Evolutionary conservation across 768 basidiomycete species (phyloP).

Genomic region (Phaeolepiota aurea): DNA sequence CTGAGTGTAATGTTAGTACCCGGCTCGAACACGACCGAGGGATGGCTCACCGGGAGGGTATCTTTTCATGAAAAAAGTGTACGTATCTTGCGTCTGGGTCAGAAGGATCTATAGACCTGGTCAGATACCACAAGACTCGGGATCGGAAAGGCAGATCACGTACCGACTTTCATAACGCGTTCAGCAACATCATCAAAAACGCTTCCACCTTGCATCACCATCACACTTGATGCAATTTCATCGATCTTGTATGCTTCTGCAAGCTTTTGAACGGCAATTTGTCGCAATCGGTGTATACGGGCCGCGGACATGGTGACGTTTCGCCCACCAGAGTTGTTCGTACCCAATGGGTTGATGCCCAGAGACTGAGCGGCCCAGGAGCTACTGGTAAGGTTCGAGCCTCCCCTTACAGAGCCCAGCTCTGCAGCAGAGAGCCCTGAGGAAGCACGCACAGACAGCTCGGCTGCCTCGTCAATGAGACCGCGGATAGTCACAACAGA

Average conservation of each 20-base stretch:
- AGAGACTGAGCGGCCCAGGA: slow-evolving; percentile 62
- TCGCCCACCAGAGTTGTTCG: slow-evolving; percentile 45
- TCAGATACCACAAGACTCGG: background rate
- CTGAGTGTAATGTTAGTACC: slow-evolving; percentile 34
- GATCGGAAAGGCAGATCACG: background rate
- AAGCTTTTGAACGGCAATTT: slow-evolving; percentile 79
- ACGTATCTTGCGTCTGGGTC: slow-evolving; percentile 82
- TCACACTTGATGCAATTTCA: slow-evolving; percentile 87
- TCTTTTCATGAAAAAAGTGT: slow-evolving; percentile 93
- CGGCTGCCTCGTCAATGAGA: slow-evolving; percentile 85
- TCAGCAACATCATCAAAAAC: slow-evolving; percentile 92
- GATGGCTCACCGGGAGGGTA: slow-evolving; percentile 70
- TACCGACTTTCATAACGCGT: slow-evolving; percentile 62
- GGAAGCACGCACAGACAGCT: slow-evolving; percentile 80
- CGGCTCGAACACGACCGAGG: slow-evolving; percentile 5
- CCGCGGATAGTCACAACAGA: slow-evolving; percentile 67
- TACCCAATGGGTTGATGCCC: slow-evolving; percentile 52
- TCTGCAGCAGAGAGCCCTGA: slow-evolving; percentile 76
- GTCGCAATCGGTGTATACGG: slow-evolving; percentile 72
- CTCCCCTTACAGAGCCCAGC: slow-evolving; percentile 54
- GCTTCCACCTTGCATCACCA: slow-evolving; percentile 93
- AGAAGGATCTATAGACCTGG: slow-evolving; percentile 50
- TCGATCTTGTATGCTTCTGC: slow-evolving; percentile 82
- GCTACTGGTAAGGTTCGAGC: slow-evolving; percentile 29
- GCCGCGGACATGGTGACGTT: slow-evolving; percentile 80